Percentiles rank a stretch among this genome's conserved stretches.
Conservation (phyloP, 495 filamentous ascomycete genomes). For the Coniosporium apollinis region DNA sequence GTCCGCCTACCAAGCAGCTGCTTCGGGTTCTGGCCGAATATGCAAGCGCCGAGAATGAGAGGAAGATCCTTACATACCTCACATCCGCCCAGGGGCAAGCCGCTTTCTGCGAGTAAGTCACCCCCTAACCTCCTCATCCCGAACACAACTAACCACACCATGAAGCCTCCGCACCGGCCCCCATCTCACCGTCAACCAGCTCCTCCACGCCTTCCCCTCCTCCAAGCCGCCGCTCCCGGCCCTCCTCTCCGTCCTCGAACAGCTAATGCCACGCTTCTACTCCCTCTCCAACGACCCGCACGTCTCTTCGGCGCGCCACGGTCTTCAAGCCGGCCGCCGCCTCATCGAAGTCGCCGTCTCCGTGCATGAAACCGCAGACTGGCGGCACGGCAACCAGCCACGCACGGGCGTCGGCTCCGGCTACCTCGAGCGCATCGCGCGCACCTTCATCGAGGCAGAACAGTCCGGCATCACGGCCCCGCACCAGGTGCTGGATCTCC, state of each 20-base stretch:
- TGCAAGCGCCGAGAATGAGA: conserved; percentile 61
- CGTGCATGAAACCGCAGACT: conserved; percentile 73
- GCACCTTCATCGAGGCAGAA: conserved; percentile 42
- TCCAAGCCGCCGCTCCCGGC: conserved; percentile 69
- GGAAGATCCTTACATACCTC: conserved; percentile 71
- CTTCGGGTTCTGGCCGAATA: conserved; percentile 79
- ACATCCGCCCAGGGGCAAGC: conserved; percentile 83
- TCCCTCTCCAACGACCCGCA: conserved; percentile 93
- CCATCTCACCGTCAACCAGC: conserved; percentile 65
- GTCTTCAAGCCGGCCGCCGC: conserved; percentile 51
- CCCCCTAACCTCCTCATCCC: too few relatives aligned
- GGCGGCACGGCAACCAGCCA: conserved; percentile 31
- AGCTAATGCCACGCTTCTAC: conserved; percentile 94
- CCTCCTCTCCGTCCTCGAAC: conserved; percentile 63
- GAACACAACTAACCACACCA: too few relatives aligned
- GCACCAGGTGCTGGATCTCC: conserved; percentile 35
- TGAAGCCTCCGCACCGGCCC: conserved; percentile 59
- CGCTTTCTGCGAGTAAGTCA: conserved; percentile 58
- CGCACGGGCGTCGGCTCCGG: conserved; percentile 37
- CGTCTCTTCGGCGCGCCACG: conserved; percentile 51
- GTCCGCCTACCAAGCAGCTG: conserved; percentile 74
- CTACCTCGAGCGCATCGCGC: conserved; percentile 70
- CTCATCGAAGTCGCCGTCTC: conserved; percentile 90
- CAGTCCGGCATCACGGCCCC: conserved; percentile 30
- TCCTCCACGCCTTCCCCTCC: conserved; percentile 84